Evolutionary conservation across 2,329 filamentous ascomycete genomes (phyloP).

Genomic region (Aspergillus alliaceus): DNA sequence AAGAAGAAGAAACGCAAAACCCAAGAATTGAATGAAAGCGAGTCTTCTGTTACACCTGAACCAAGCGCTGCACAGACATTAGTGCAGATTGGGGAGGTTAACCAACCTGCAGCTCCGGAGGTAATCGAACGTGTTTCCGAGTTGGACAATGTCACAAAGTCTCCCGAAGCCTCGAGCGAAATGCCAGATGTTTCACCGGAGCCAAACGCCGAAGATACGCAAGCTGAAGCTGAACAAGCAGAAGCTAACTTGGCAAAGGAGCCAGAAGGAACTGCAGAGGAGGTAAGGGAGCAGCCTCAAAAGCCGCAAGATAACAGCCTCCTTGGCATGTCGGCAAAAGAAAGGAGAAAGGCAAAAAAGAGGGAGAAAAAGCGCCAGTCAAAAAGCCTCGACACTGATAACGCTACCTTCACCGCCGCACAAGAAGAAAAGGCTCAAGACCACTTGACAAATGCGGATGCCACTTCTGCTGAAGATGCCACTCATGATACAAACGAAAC

Average conservation of each 20-base stretch:
- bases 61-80: neutral
- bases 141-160: neutral
- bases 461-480: constrained; percentile 5
- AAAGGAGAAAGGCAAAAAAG: constrained; percentile 52
- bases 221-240: neutral
- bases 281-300: constrained; percentile 6
- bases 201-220: too few species aligned
- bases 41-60: constrained; percentile 1
- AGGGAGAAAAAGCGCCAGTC: constrained; percentile 45
- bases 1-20: constrained; percentile 36
- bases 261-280: constrained; percentile 1
- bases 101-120: neutral
- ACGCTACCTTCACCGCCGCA: constrained; percentile 10
- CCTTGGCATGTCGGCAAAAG: constrained; percentile 34
- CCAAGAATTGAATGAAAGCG: constrained; percentile 21
- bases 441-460: neutral
- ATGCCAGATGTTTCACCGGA: neutral
- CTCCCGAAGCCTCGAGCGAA: neutral
- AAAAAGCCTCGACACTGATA: constrained; percentile 26
- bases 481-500: constrained; percentile 17
- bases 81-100: neutral
- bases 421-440: constrained; percentile 15
- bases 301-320: constrained; percentile 19
- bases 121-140: neutral
- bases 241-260: constrained; percentile 1